Conservation (phyloP, 2,329 filamentous ascomycete species). For the Volutella citrinella region DNA sequence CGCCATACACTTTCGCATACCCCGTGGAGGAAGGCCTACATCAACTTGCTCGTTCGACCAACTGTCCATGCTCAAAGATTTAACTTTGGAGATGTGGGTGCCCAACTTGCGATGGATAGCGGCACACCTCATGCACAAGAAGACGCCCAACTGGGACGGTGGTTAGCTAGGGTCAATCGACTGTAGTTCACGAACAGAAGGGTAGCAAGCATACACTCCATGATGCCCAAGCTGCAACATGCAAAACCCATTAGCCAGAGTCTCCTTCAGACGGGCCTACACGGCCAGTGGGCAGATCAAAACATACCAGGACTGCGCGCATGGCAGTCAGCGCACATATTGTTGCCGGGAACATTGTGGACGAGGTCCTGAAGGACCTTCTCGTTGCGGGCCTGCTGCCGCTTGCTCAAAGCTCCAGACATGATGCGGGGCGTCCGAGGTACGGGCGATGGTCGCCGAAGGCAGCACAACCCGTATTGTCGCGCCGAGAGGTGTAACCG, state of each 20-base stretch:
- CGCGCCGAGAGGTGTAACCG: conserved; percentile 16
- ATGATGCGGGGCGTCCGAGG: conserved; percentile 46
- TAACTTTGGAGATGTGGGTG: conserved; percentile 97
- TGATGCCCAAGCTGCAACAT: conserved; percentile 77
- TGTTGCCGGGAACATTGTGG: conserved; percentile 79
- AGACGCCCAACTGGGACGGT: conserved; percentile 73
- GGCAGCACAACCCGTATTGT: conserved; percentile 7
- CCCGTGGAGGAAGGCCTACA: no score
- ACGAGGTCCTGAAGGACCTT: conserved; percentile 86
- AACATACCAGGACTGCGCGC: conserved; percentile 83
- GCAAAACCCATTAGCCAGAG: conserved; percentile 23
- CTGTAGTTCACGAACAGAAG: no score
- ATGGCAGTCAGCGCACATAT: conserved; percentile 88
- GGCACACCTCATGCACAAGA: conserved; percentile 97
- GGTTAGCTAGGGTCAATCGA: no score
- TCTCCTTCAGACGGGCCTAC: conserved; percentile 1
- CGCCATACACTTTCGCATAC: no score
- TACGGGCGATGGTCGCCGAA: conserved; percentile 3
- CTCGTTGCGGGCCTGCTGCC: conserved; percentile 97
- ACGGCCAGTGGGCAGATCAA: conserved; percentile 5
- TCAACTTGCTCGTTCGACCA: conserved; percentile 97
- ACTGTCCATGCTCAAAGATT: conserved; percentile 97
- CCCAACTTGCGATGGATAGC: conserved; percentile 93
- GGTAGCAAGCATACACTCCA: conserved; percentile 72
- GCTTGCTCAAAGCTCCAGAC: conserved; percentile 81